Evolutionary conservation across 768 basidiomycete genomes (phyloP).

Genomic region (Ramaria rubella): DNA sequence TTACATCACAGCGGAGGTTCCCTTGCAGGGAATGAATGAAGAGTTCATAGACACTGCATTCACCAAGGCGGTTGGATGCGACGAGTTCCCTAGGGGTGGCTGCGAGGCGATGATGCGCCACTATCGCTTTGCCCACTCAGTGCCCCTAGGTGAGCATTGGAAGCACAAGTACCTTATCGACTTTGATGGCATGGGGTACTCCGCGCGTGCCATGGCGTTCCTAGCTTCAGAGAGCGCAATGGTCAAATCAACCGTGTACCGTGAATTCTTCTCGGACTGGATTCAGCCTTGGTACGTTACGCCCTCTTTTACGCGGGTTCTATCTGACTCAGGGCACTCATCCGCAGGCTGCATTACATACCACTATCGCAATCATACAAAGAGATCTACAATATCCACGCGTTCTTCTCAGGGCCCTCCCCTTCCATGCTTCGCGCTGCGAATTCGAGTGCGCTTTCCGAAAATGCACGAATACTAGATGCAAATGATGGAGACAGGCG

Average conservation of each 20-base stretch:
- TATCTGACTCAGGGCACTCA: neutral
- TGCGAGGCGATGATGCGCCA: constrained; percentile 54
- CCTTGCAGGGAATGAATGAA: constrained; percentile 56
- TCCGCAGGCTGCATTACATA: constrained; percentile 83
- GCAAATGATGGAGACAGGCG: constrained; percentile 59
- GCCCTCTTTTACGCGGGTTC: neutral
- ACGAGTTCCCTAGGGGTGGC: constrained; percentile 72
- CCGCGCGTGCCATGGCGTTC: constrained; percentile 80
- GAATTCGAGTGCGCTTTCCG: constrained; percentile 41
- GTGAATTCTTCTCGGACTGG: constrained; percentile 89
- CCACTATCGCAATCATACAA: constrained; percentile 80
- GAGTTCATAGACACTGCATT: constrained; percentile 91
- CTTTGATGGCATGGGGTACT: constrained; percentile 94
- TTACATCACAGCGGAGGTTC: constrained; percentile 58
- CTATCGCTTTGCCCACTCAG: constrained; percentile 68
- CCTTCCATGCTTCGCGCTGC: constrained; percentile 46
- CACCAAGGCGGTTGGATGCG: constrained; percentile 64
- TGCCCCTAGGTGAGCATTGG: constrained; percentile 85
- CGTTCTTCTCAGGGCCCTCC: constrained; percentile 88
- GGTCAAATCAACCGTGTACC: constrained; percentile 85
- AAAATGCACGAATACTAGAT: constrained; percentile 12
- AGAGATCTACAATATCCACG: constrained; percentile 90
- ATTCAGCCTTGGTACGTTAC: constrained; percentile 74
- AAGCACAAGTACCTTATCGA: constrained; percentile 89
- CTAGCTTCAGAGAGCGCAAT: constrained; percentile 84